These are phyloP conservation scores for Neurospora crassa DNA, from an alignment of 2,329 filamentous ascomycete species.

Conservation along the genomic window DNA sequence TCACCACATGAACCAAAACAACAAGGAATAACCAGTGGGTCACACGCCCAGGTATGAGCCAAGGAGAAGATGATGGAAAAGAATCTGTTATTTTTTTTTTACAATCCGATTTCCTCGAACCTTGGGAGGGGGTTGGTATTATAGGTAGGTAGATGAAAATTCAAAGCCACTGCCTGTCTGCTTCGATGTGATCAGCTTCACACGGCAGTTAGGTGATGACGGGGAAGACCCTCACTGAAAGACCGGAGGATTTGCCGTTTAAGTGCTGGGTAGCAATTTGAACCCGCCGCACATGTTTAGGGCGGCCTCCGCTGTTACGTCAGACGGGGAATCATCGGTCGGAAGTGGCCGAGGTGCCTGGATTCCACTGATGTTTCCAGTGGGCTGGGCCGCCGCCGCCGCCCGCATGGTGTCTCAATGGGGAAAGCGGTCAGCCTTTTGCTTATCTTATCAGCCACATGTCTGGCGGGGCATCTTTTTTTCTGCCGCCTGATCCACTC, in stretches of 20 bases:
- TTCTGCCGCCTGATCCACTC: constrained; percentile 10
- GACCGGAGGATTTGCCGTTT: neutral
- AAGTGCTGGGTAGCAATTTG: neutral
- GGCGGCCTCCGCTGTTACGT: neutral
- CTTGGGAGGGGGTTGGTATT: neutral
- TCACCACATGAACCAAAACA: neutral
- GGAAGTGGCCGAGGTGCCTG: neutral
- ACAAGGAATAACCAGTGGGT: neutral
- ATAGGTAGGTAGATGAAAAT: neutral
- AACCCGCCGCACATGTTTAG: neutral
- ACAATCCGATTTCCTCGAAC: neutral
- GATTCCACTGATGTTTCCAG: neutral
- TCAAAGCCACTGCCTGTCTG: neutral
- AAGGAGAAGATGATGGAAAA: neutral
- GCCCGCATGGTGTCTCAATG: neutral
- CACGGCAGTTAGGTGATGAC: neutral
- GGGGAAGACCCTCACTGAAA: neutral
- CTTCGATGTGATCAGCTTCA: neutral
- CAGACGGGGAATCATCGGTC: neutral
- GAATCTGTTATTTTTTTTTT: neutral
- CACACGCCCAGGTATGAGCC: neutral
- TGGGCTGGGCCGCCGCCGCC: neutral
- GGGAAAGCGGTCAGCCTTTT: neutral
- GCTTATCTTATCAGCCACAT: constrained; percentile 14
- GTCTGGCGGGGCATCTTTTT: constrained; percentile 16